Base-by-base conservation (phyloP, 495 filamentous ascomycete genomes). In the Xylaria nigripes region DNA sequence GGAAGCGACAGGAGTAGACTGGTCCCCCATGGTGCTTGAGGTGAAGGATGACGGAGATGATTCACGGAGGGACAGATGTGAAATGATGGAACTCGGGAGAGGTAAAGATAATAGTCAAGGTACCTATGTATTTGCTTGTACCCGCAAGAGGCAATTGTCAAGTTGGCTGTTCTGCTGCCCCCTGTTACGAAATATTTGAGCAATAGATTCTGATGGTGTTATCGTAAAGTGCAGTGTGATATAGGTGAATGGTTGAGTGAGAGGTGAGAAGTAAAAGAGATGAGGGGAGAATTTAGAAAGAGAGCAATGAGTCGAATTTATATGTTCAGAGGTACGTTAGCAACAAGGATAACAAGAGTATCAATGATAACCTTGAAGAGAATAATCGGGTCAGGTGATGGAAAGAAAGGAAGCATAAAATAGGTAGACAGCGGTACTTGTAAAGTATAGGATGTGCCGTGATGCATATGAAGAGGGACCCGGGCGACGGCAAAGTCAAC, bases 1-100 rank as follows among this genome's bases (percentile, higher is more conserved):
- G 16, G 59, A 58, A 55, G 64, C 53, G 13, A 53, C 30, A 12
- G 55, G 38, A 27, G 55, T 44, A 15, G 58, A 51, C 1, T 56
- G 56, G 30, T 66, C 56, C 4, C 61, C 61, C 64, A 66, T 66
- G 27, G 21, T 45, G 49, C 5, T 44, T 38, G 9, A 22, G 51
- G 41, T 30, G 44, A 54, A 8, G 4, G 4, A 10, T 12, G 12
- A 30, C 7, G 41, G 19, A 16, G n/a, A 19, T 9, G 10, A 7
- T 43, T 10, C 4, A 15, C 2, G 10, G 32, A 12, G 13, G 32
- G 32, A 13, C 8, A 36, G 8, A 15, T 5, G 15, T 36, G 32
- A 36, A 36, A 12, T 13, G 10, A 13, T 15, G 4, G 27, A 5
- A 30, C 27, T 10, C 10, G 27, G 32, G 32, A 36, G 13, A 12